phyloP scores from a whole-genome alignment of 768 basidiomycete species.

The Boletus sp. region DNA sequence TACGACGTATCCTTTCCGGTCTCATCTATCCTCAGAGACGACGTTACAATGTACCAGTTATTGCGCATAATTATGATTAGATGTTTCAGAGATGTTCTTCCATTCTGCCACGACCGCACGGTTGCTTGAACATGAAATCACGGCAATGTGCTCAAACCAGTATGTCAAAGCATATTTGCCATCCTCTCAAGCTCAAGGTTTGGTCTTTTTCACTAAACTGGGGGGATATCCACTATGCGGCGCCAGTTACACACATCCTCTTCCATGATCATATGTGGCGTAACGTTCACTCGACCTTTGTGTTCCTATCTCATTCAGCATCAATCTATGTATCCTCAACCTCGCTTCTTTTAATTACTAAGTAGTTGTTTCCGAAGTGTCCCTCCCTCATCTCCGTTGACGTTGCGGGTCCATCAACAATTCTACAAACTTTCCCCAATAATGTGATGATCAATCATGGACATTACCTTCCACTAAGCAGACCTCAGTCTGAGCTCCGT shows the following conservation, averaged over 20 bases:
- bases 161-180: background rate
- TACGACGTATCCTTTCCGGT: background rate
- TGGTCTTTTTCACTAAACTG: background rate
- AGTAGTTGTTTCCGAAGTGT: background rate
- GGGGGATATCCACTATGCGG: conserved; percentile 4
- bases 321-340: conserved; percentile 8
- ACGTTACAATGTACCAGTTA: conserved; percentile 23
- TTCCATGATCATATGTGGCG: conserved; percentile 19
- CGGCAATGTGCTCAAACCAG: background rate
- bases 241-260: conserved; percentile 1
- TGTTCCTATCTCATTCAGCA: conserved; percentile 3
- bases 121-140: conserved; percentile 4
- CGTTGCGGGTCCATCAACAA: background rate
- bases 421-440: background rate
- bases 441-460: background rate
- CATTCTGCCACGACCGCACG: background rate
- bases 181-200: conserved; percentile 18
- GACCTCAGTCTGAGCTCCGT: background rate
- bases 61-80: conserved; percentile 14
- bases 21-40: conserved; percentile 13
- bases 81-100: conserved; percentile 14
- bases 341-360: conserved; percentile 19
- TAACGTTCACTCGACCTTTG: background rate
- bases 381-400: conserved; percentile 26
- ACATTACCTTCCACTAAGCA: background rate